These are phyloP conservation scores for Posidonia australis DNA, from an alignment of 106 monocot species.

Conservation along the genomic window DNA sequence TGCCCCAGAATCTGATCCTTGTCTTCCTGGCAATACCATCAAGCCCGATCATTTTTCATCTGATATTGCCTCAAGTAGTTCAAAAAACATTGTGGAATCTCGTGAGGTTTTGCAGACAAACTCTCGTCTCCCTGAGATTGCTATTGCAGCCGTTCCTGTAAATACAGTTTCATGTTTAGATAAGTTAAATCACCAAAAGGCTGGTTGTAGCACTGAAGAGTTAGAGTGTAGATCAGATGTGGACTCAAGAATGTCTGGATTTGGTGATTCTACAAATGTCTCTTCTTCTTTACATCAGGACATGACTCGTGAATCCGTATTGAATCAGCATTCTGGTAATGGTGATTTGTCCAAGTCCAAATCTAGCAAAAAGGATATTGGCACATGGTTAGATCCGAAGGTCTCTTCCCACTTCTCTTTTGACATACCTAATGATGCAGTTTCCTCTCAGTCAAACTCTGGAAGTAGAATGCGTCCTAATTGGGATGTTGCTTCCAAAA, in stretches of 20 bases:
- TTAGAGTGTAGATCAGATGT: background rate
- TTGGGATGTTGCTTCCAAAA: background rate
- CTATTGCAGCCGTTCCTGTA: background rate
- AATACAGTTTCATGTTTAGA: constrained; percentile 11
- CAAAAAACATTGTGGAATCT: background rate
- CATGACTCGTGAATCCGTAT: background rate
- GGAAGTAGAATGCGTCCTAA: background rate
- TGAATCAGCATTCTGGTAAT: background rate
- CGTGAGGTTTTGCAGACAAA: constrained; percentile 8
- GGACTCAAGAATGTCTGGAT: background rate
- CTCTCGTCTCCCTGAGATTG: constrained; percentile 6
- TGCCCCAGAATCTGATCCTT: background rate
- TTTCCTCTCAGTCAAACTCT: constrained; percentile 7
- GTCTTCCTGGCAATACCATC: constrained; percentile 1
- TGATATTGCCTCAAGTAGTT: constrained; percentile 7
- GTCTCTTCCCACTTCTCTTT: background rate
- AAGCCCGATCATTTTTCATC: constrained; percentile 3
- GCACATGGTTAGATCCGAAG: background rate
- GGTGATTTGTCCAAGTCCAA: background rate
- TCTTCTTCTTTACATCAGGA: background rate
- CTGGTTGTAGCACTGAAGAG: constrained; percentile 8
- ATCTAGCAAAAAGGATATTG: background rate
- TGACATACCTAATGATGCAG: background rate
- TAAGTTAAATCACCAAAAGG: constrained; percentile 15
- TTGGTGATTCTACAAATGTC: constrained; percentile 1